Evolutionary conservation across 371 early-diverging fungal species (phyloP).

Genomic region (Lichtheimia ramosa): DNA sequence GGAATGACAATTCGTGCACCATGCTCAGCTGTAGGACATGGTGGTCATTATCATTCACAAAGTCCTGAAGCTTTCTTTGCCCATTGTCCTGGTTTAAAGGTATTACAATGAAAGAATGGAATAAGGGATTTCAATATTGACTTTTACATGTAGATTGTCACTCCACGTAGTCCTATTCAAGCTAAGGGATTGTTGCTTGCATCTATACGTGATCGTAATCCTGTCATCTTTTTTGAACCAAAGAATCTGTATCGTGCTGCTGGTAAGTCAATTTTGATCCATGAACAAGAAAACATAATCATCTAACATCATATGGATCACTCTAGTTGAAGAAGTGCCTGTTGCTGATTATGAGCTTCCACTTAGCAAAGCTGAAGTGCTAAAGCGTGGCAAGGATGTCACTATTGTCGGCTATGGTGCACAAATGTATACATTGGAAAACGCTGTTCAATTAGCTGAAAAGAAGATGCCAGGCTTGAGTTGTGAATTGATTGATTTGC

Average conservation of each 20-base stretch:
- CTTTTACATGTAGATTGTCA: constrained; percentile 68
- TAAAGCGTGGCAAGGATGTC: constrained; percentile 88
- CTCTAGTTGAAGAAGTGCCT: constrained; percentile 92
- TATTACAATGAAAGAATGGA: constrained; percentile 7
- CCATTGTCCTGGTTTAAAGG: constrained; percentile 94
- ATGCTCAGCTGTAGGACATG: constrained; percentile 96
- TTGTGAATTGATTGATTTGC: constrained; percentile 93
- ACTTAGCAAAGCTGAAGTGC: constrained; percentile 91
- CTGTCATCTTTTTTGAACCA: constrained; percentile 96
- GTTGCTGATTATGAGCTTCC: constrained; percentile 91
- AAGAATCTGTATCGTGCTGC: constrained; percentile 96
- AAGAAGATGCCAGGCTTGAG: constrained; percentile 86
- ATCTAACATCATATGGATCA: neutral
- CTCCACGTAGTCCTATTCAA: constrained; percentile 94
- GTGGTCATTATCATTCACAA: constrained; percentile 97
- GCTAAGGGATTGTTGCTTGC: constrained; percentile 95
- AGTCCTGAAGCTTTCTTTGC: constrained; percentile 95
- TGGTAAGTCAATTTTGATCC: constrained; percentile 34
- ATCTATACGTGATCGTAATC: constrained; percentile 93
- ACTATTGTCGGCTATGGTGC: constrained; percentile 95
- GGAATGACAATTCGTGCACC: constrained; percentile 94
- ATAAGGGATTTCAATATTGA: constrained; percentile 6
- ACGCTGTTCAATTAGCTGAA: constrained; percentile 88
- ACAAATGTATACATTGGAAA: constrained; percentile 92
- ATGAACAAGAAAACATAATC: neutral